Conservation (phyloP, 108 stramenopile genomes). For the Bacterosira constricta region DNA sequence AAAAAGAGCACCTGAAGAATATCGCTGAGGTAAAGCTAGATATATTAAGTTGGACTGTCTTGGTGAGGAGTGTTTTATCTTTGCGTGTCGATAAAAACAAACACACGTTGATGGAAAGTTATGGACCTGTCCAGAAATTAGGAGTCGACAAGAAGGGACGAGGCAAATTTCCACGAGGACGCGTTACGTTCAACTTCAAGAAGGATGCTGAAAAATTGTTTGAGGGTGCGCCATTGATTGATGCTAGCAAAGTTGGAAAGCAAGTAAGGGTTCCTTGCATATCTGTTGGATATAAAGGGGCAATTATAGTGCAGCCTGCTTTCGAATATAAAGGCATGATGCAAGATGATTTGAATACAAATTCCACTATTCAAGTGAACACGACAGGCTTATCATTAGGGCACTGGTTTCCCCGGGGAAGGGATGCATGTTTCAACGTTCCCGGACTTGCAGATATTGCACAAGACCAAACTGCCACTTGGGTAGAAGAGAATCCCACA, state of each 20-base stretch:
- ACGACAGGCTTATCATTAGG: conserved; percentile 8
- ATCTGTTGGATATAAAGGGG: conserved; percentile 3
- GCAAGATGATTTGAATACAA: conserved; percentile 1
- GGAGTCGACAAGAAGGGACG: background rate
- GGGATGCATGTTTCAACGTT: background rate
- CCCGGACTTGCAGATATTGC: background rate
- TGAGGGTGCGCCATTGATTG: conserved; percentile 2
- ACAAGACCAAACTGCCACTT: background rate
- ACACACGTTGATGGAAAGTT: background rate
- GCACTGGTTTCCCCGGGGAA: conserved; percentile 17
- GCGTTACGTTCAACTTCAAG: conserved; percentile 12
- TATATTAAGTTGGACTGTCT: background rate
- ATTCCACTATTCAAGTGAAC: background rate
- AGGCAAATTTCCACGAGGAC: conserved; percentile 2
- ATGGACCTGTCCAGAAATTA: conserved; percentile 26
- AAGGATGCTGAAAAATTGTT: conserved; percentile 29
- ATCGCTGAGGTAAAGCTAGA: conserved; percentile 1
- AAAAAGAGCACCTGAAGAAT: background rate
- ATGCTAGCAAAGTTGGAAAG: background rate
- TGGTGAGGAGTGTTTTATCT: background rate
- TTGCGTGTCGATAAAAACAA: background rate
- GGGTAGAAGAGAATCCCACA: background rate
- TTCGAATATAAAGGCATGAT: conserved; percentile 1
- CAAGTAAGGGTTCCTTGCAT: background rate
- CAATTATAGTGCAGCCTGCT: conserved; percentile 13